Percentiles rank a stretch among this genome's conserved stretches.
Conservation (phyloP, 257 asterid species). For the Verbena officinalis region DNA sequence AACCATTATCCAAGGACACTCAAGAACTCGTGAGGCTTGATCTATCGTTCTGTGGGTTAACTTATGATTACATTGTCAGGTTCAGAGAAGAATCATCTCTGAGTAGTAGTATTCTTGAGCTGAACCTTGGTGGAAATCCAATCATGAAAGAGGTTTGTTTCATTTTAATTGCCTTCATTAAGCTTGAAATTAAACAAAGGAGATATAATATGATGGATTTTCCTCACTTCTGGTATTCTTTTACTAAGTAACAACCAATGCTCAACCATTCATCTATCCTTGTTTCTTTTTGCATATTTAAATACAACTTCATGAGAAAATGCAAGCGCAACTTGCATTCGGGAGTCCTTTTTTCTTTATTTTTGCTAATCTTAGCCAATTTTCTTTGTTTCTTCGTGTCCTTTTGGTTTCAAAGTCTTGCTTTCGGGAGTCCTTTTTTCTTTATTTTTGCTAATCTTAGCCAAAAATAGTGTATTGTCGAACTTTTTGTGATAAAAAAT, state of each 20-base stretch:
- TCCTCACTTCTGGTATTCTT: background rate
- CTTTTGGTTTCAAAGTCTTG: slow-evolving; percentile 8
- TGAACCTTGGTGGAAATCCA: slow-evolving; percentile 87
- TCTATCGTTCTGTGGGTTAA: slow-evolving; percentile 70
- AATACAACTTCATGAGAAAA: too few relatives aligned
- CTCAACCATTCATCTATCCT: background rate
- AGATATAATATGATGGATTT: slow-evolving; percentile 10
- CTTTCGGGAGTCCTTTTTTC: too few relatives aligned
- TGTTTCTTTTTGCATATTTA: too few relatives aligned
- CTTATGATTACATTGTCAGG: slow-evolving; percentile 49
- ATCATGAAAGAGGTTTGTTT: slow-evolving; percentile 70
- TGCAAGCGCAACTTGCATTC: too few relatives aligned
- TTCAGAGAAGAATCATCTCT: slow-evolving; percentile 57
- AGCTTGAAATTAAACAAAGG: background rate
- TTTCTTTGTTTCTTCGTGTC: background rate
- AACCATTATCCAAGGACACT: slow-evolving; percentile 70
- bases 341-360: too few relatives aligned
- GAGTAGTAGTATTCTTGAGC: slow-evolving; percentile 60
- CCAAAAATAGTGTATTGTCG: slow-evolving; percentile 17
- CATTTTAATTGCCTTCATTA: slow-evolving; percentile 19
- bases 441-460: too few relatives aligned
- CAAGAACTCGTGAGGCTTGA: slow-evolving; percentile 78
- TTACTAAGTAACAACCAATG: background rate
- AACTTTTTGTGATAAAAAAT: background rate
- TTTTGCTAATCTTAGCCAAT: too few relatives aligned